Evolutionary conservation across 495 filamentous ascomycete genomes (phyloP), one percentile per base, ranked within the genome.

Genomic region (Penicillium pancosmium): DNA sequence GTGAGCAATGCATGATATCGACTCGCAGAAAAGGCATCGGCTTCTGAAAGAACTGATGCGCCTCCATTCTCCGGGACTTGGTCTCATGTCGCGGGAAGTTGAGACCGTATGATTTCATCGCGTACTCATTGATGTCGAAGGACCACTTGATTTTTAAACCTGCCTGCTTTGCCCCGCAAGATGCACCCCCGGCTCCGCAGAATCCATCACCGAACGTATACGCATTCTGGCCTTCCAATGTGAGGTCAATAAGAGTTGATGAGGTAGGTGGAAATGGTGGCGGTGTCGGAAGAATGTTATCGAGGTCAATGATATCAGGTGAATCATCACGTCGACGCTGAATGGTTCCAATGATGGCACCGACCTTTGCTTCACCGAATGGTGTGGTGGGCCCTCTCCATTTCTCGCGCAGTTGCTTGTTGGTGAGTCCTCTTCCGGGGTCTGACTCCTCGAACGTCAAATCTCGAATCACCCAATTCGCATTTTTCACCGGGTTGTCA

Each of bases 1-100:
- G 91, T 0, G 90, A 94, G 0, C 93, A 69, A 55, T 97, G 93
- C 2, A 89, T 75, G 18, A 96, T 76, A 62, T 97, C 92, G 0
- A 91, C 82, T 21, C 66, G 67, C 16, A 75, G 52, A 52, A 73
- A 57, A 11, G 63, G 27, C 41, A 62, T 38, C 10, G 67, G 38
- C 18, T 70, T 69, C 0, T 68, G 69, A 8, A 78, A 44, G 13
- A 79, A 74, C 11, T 55, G 34, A 40, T 51, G 15, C 6, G 46
- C 46, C 9, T 48, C 46, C 46, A 48, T 12, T 9, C 19, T 11
- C 0, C 19, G 46, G 4, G 23, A 23, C 21, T 48, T 31, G 6
- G 27, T 48, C 33, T 62, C 65, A 19, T 77, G 61, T 0, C 67
- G 57, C 48, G 50, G 60, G 59, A 90, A 92, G 56, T 95, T 94